Evolutionary conservation across 2,329 filamentous ascomycete genomes (phyloP).

Genomic region (Pseudopyricularia cyperi): DNA sequence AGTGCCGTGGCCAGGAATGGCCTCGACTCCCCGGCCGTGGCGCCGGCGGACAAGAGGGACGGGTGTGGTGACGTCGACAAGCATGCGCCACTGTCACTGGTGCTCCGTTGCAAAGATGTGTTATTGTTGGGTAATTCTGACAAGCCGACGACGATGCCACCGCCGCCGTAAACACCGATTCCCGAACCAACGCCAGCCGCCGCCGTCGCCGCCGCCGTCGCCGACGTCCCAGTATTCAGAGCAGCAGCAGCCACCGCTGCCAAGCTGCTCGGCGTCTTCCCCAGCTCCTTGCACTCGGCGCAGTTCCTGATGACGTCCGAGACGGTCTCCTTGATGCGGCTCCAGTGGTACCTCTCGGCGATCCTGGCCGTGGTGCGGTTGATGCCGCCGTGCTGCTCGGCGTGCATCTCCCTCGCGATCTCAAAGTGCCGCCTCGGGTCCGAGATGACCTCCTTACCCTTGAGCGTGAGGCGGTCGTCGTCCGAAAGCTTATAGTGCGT

Average conservation of each 20-base stretch:
- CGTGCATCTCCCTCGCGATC: conserved; percentile 68
- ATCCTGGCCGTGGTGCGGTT: conserved; percentile 96
- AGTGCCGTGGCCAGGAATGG: conserved; percentile 1
- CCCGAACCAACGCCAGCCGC: background rate
- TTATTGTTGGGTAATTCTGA: background rate
- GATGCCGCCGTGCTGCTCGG: conserved; percentile 72
- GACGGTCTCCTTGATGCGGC: conserved; percentile 94
- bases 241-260: conserved; percentile 2
- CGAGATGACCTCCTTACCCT: conserved; percentile 92
- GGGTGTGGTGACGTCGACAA: conserved; percentile 2
- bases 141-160: background rate
- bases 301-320: conserved; percentile 91
- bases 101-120: background rate
- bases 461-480: conserved; percentile 80
- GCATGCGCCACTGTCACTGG: background rate
- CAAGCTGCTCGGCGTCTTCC: conserved; percentile 32
- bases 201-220: background rate
- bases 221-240: background rate
- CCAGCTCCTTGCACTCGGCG: conserved; percentile 70
- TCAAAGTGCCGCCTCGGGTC: conserved; percentile 85
- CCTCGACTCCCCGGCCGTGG: background rate
- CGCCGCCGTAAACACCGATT: background rate
- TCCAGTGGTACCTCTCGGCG: conserved; percentile 92
- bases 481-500: conserved; percentile 84
- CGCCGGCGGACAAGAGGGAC: background rate